Evolutionary conservation across 495 filamentous ascomycete genomes (phyloP).

Genomic region (Penicillium odoratum): DNA sequence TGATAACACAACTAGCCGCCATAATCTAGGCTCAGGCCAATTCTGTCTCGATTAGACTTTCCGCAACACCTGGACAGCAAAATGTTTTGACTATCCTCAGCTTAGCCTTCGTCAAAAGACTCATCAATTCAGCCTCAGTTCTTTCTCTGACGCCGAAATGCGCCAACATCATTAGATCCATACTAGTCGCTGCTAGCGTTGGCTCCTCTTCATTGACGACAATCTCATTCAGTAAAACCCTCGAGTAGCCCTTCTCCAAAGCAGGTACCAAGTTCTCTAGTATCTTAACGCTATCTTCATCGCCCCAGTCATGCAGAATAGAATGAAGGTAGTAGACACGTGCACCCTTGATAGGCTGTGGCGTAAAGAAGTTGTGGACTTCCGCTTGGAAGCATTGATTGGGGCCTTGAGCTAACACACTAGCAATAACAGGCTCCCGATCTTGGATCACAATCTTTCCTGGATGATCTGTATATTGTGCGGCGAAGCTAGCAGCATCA

Average conservation of each 20-base stretch:
- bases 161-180: conserved; percentile 52
- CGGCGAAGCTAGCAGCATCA: conserved; percentile 43
- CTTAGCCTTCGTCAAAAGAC: conserved; percentile 52
- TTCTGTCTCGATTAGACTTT: conserved; percentile 36
- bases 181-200: conserved; percentile 35
- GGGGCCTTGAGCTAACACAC: conserved; percentile 19
- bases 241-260: conserved; percentile 49
- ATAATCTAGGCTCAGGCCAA: background rate
- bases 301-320: conserved; percentile 54
- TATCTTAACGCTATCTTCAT: conserved; percentile 44
- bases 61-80: conserved; percentile 21
- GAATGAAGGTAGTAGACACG: conserved; percentile 39
- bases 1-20: too few species aligned
- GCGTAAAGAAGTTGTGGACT: conserved; percentile 52
- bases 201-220: conserved; percentile 47
- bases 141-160: conserved; percentile 37
- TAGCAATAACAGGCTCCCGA: conserved; percentile 39
- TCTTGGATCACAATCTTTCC: conserved; percentile 54
- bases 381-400: conserved; percentile 13
- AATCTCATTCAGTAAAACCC: conserved; percentile 55
- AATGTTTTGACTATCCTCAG: conserved; percentile 57
- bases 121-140: conserved; percentile 26
- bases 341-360: conserved; percentile 47
- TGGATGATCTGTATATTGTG: conserved; percentile 25
- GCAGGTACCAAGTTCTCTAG: conserved; percentile 47